Evolutionary conservation across 2,329 filamentous ascomycete genomes (phyloP).

Genomic region (Ophiostoma sp.): DNA sequence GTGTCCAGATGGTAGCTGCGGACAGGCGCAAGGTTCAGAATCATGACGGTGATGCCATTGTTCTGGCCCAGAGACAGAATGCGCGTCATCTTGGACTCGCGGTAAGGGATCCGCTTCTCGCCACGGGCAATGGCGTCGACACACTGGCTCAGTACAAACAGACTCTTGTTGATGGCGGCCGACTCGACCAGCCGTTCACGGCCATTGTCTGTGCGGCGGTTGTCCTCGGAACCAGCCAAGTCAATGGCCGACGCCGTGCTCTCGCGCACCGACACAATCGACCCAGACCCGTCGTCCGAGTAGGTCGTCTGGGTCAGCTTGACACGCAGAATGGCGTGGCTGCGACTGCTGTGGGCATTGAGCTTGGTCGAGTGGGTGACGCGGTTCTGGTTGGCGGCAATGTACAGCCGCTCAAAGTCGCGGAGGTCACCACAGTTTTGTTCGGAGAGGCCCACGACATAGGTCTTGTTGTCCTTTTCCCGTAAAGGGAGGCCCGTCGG

Average conservation of each 20-base stretch:
- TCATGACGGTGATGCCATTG: slow-evolving; percentile 94
- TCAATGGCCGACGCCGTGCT: slow-evolving; percentile 94
- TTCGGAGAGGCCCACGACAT: slow-evolving; percentile 83
- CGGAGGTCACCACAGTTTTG: slow-evolving; percentile 79
- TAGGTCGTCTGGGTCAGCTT: slow-evolving; percentile 74
- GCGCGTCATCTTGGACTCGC: slow-evolving; percentile 96
- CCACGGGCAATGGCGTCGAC: slow-evolving; percentile 86
- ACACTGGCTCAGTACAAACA: slow-evolving; percentile 92
- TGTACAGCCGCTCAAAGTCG: slow-evolving; percentile 87
- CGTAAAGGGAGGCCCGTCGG: slow-evolving; percentile 76
- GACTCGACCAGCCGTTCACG: slow-evolving; percentile 93
- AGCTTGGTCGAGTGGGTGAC: slow-evolving; percentile 89
- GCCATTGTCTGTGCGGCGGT: slow-evolving; percentile 88
- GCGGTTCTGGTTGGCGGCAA: slow-evolving; percentile 87
- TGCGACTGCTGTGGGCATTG: slow-evolving; percentile 86
- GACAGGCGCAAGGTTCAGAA: slow-evolving; percentile 88
- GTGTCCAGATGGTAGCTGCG: slow-evolving; percentile 92
- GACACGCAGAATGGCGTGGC: slow-evolving; percentile 87
- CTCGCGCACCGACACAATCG: slow-evolving; percentile 54
- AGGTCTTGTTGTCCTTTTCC: slow-evolving; percentile 82
- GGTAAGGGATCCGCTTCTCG: slow-evolving; percentile 80
- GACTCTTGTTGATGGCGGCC: slow-evolving; percentile 94
- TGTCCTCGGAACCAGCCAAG: slow-evolving; percentile 92
- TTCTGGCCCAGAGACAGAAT: slow-evolving; percentile 92
- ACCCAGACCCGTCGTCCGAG: slow-evolving; percentile 46